Evolutionary conservation across 768 basidiomycete genomes (phyloP).

Genomic region (Grammothele lineata): DNA sequence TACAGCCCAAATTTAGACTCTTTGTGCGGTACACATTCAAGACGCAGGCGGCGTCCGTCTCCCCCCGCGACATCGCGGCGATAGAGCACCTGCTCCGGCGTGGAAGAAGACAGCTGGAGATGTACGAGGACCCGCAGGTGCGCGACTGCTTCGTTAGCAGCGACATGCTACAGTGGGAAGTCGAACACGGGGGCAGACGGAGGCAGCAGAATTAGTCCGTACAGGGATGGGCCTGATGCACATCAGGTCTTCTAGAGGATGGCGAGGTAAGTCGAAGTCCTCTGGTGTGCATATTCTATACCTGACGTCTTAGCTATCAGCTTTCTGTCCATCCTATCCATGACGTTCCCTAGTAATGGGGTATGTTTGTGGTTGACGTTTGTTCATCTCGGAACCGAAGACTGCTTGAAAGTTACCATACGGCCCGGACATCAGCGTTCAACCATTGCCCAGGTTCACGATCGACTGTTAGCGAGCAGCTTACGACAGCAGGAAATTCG

Average conservation of each 20-base stretch:
- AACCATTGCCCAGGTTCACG: no score
- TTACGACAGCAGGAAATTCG: no score
- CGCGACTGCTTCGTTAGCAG: conserved; percentile 72
- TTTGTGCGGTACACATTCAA: conserved; percentile 69
- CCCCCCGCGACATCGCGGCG: conserved; percentile 60
- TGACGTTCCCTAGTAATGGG: no score
- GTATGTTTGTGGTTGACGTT: no score
- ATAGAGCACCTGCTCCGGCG: conserved; percentile 77
- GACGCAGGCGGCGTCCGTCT: conserved; percentile 53
- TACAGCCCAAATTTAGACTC: conserved; percentile 63
- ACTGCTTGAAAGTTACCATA: no score
- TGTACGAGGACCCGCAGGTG: conserved; percentile 62
- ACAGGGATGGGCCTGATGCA: background rate
- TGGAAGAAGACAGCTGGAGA: conserved; percentile 62
- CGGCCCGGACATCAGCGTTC: no score
- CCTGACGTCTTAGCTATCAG: no score
- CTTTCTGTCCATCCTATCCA: no score
- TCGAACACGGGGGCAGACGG: no score
- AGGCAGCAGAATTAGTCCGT: background rate
- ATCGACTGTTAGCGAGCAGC: no score
- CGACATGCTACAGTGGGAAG: conserved; percentile 67
- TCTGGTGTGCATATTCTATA: background rate
- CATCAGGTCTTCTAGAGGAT: background rate
- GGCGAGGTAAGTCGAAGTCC: background rate
- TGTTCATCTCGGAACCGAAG: no score